phyloP scores from a whole-genome alignment of 768 basidiomycete genomes.

The Amanita rimosa region DNA sequence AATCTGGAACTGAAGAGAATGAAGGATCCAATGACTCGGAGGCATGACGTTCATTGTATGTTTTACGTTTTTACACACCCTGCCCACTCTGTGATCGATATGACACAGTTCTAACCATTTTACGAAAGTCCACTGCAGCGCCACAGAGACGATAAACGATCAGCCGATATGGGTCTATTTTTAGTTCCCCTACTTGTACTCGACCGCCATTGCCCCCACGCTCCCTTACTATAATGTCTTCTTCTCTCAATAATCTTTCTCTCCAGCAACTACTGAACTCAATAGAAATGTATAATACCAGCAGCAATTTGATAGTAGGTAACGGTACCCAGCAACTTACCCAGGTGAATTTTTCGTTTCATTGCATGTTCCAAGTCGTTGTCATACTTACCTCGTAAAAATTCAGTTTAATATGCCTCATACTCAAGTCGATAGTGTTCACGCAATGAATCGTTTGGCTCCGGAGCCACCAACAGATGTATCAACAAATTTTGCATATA shows the following conservation, averaged over 20 bases:
- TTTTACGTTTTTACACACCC: too few relatives aligned
- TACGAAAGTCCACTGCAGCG: not conserved
- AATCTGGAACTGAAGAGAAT: too few relatives aligned
- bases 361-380: too few relatives aligned
- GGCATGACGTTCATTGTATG: too few relatives aligned
- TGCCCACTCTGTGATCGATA: not conserved
- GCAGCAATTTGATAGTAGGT: not conserved
- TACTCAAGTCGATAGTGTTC: too few relatives aligned
- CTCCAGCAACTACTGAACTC: not conserved
- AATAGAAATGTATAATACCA: not conserved
- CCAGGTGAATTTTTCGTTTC: constrained; percentile 7
- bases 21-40: too few relatives aligned
- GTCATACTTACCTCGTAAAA: too few relatives aligned
- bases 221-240: not conserved
- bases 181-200: constrained; percentile 1
- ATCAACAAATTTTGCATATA: too few relatives aligned
- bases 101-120: not conserved
- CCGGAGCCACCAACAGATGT: too few relatives aligned
- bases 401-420: too few relatives aligned
- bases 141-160: not conserved
- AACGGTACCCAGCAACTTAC: not conserved
- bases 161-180: not conserved
- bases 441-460: too few relatives aligned
- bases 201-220: not conserved
- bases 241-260: not conserved